phyloP scores from a whole-genome alignment of 805 yeast genomes.

The Wickerhamomyces kurtzmanii region DNA sequence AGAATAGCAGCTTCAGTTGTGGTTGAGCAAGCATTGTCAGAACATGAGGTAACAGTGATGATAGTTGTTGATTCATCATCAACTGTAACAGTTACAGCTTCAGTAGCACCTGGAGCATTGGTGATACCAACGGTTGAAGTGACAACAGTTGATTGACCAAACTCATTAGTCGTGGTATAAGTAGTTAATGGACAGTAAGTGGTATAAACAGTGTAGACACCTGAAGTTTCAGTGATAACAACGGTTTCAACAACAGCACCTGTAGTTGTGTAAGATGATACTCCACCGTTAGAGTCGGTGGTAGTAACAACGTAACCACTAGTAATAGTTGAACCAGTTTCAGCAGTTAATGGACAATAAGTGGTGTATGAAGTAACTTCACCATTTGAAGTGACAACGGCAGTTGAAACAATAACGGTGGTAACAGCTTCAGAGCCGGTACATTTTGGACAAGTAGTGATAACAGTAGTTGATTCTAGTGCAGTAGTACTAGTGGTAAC shows the following conservation, averaged over 20 bases:
- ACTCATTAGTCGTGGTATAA: background rate
- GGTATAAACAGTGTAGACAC: conserved; percentile 9
- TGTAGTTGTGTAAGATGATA: conserved; percentile 3
- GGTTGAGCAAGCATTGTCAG: conserved; percentile 7
- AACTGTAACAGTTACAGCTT: conserved; percentile 14
- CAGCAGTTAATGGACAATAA: conserved; percentile 14
- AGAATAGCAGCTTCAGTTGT: conserved; percentile 12
- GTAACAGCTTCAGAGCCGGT: conserved; percentile 13
- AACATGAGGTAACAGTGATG: conserved; percentile 10
- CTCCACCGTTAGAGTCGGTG: background rate
- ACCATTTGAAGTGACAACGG: conserved; percentile 6
- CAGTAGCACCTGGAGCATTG: conserved; percentile 11
- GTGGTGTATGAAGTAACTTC: conserved; percentile 17
- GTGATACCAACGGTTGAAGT: background rate
- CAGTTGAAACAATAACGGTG: conserved; percentile 7
- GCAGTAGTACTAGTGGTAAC: background rate
- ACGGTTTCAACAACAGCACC: conserved; percentile 8
- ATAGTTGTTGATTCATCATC: conserved; percentile 4
- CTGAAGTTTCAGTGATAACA: conserved; percentile 6
- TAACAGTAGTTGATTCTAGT: conserved; percentile 1
- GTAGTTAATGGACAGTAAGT: conserved; percentile 11
- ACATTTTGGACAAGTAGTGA: background rate
- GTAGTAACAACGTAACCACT: conserved; percentile 1
- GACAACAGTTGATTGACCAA: no score
- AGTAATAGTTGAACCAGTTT: background rate